A percentile compares a stretch with the other conserved stretches of the same genome.
These are phyloP conservation scores for Brettanomyces naardenensis DNA, from an alignment of 805 yeast species.

Conservation along the genomic window DNA sequence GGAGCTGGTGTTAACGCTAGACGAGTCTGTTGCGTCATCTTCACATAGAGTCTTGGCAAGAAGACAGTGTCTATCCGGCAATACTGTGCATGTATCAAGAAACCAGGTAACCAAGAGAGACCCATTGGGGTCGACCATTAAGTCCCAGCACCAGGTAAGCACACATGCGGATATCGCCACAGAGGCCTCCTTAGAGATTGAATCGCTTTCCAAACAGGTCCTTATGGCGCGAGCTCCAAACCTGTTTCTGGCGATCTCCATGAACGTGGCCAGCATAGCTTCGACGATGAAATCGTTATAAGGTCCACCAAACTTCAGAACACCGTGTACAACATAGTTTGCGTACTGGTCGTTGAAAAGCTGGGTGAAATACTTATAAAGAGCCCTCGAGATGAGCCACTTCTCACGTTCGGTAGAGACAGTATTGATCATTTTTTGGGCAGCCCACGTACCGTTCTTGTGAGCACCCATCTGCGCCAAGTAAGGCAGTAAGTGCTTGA, in stretches of 20 bases:
- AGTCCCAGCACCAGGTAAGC: conserved; percentile 66
- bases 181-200: conserved; percentile 59
- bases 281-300: conserved; percentile 87
- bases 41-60: conserved; percentile 27
- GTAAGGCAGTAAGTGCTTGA: conserved; percentile 67
- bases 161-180: conserved; percentile 70
- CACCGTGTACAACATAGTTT: conserved; percentile 91
- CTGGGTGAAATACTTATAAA: conserved; percentile 76
- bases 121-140: conserved; percentile 82
- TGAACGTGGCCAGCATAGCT: conserved; percentile 65
- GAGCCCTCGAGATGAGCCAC: conserved; percentile 55
- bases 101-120: conserved; percentile 89
- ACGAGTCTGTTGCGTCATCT: conserved; percentile 8
- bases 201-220: conserved; percentile 81
- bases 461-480: conserved; percentile 90
- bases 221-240: conserved; percentile 94
- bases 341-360: conserved; percentile 94
- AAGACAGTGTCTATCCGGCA: conserved; percentile 57
- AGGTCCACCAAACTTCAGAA: conserved; percentile 77
- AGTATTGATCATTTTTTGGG: conserved; percentile 84
- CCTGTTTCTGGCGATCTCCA: conserved; percentile 78
- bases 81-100: conserved; percentile 64
- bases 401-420: conserved; percentile 53
- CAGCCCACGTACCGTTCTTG: conserved; percentile 99
- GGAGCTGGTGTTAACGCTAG: background rate